phyloP scores from a whole-genome alignment of 2,329 filamentous ascomycete species.

The Ophiostoma australiae region DNA sequence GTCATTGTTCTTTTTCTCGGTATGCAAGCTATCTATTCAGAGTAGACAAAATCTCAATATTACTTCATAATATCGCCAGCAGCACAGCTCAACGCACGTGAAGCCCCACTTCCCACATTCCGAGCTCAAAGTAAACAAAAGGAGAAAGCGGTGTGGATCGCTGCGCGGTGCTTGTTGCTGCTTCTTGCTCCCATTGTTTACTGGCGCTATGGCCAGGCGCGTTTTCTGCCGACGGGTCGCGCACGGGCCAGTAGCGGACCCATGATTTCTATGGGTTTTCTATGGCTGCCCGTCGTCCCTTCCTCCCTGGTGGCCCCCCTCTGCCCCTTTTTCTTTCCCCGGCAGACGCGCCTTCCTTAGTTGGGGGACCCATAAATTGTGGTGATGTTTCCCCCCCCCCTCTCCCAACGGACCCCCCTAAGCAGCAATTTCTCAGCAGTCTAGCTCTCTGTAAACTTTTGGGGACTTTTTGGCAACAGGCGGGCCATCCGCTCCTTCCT shows the following conservation, averaged over 20 bases:
- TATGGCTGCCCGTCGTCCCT: constrained; percentile 5
- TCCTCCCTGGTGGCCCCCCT: constrained; percentile 18
- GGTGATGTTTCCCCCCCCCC: constrained; percentile 1
- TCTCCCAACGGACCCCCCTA: background rate
- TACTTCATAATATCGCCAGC: background rate
- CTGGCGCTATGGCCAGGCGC: constrained; percentile 24
- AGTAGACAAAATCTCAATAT: background rate
- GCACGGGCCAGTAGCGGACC: constrained; percentile 25
- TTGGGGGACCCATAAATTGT: constrained; percentile 7
- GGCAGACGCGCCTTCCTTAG: constrained; percentile 13
- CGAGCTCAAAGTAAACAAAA: constrained; percentile 16
- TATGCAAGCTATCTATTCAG: constrained; percentile 2
- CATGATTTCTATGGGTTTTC: constrained; percentile 16
- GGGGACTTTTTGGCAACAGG: background rate
- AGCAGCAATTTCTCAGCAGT: constrained; percentile 10
- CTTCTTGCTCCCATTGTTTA: constrained; percentile 15
- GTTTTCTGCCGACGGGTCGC: constrained; percentile 22
- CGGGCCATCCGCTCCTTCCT: constrained; percentile 9
- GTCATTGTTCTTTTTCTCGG: background rate
- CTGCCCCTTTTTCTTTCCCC: constrained; percentile 16
- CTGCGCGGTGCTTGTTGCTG: background rate
- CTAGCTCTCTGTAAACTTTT: background rate
- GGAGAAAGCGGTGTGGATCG: constrained; percentile 14
- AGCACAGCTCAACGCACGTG: background rate
- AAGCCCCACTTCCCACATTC: constrained; percentile 14